Evolutionary conservation across 768 basidiomycete genomes (phyloP).

Genomic region (Butyriboletus loyo): DNA sequence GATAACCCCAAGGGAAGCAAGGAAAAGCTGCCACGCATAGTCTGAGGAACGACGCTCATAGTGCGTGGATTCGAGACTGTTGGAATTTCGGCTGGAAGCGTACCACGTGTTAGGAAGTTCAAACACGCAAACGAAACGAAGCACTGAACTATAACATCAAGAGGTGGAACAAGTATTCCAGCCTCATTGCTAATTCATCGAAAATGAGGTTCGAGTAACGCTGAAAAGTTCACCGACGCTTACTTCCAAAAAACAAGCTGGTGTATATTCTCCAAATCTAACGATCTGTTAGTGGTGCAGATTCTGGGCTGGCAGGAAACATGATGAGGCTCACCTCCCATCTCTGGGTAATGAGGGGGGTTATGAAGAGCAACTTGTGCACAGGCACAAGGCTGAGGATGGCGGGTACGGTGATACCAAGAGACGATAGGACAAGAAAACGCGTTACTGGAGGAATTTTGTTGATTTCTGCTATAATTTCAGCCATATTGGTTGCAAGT

Average conservation of each 20-base stretch:
- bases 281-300: neutral
- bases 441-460: slow-evolving; percentile 87
- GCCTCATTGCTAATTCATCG: slow-evolving; percentile 20
- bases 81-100: slow-evolving; percentile 55
- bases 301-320: neutral
- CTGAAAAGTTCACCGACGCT: slow-evolving; percentile 9
- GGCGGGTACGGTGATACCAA: slow-evolving; percentile 57
- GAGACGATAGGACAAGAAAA: slow-evolving; percentile 56
- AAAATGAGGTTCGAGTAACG: neutral
- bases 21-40: slow-evolving; percentile 69
- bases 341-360: slow-evolving; percentile 39
- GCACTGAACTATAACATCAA: slow-evolving; percentile 41
- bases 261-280: slow-evolving; percentile 75
- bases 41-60: slow-evolving; percentile 65
- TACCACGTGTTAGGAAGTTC: neutral
- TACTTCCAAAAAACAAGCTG: slow-evolving; percentile 71
- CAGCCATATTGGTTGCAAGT: slow-evolving; percentile 37
- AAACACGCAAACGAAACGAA: neutral
- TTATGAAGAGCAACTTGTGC: slow-evolving; percentile 56
- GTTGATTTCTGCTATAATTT: slow-evolving; percentile 56
- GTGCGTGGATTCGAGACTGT: slow-evolving; percentile 60
- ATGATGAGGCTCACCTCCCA: slow-evolving; percentile 47
- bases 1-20: slow-evolving; percentile 54
- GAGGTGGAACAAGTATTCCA: slow-evolving; percentile 42
- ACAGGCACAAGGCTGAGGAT: slow-evolving; percentile 51